Conservation (phyloP, 1,139 yeast species). For the Yamadazyma friedrichii region DNA sequence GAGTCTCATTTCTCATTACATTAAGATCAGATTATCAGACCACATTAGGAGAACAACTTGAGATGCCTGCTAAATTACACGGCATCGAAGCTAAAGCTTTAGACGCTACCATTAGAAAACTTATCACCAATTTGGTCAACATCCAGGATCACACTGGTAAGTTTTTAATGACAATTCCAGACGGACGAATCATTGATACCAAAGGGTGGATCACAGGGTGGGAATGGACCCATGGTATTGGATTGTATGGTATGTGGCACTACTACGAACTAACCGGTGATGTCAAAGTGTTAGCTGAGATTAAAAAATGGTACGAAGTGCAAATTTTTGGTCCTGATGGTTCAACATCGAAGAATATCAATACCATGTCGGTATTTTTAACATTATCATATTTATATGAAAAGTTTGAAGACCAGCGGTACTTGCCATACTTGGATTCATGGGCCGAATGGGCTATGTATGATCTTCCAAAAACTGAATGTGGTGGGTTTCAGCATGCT, state of each 20-base stretch:
- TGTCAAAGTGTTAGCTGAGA: slow-evolving; percentile 18
- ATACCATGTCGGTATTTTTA: slow-evolving; percentile 33
- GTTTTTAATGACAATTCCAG: slow-evolving; percentile 28
- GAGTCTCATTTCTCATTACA: too few relatives aligned
- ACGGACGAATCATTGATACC: slow-evolving; percentile 32
- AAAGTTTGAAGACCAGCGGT: slow-evolving; percentile 18
- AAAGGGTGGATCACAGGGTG: slow-evolving; percentile 37
- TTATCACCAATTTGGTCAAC: slow-evolving; percentile 19
- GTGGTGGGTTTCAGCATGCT: slow-evolving; percentile 35
- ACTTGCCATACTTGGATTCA: slow-evolving; percentile 27
- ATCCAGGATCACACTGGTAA: slow-evolving; percentile 27
- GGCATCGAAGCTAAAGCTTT: slow-evolving; percentile 16
- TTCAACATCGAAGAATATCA: slow-evolving; percentile 30
- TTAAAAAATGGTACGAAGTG: slow-evolving; percentile 26
- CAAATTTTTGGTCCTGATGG: slow-evolving; percentile 28
- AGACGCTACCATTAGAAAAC: slow-evolving; percentile 14
- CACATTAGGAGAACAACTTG: neutral
- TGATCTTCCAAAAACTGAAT: slow-evolving; percentile 26
- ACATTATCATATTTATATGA: slow-evolving; percentile 29
- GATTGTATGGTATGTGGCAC: slow-evolving; percentile 35
- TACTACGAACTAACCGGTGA: slow-evolving; percentile 26
- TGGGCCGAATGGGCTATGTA: slow-evolving; percentile 37
- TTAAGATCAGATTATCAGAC: neutral
- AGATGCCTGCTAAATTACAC: slow-evolving; percentile 17
- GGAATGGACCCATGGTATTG: slow-evolving; percentile 38